Evolutionary conservation across 352 stramenopile genomes (phyloP), one percentile per base, ranked within the genome.

Genomic region (Peronospora destructor): DNA sequence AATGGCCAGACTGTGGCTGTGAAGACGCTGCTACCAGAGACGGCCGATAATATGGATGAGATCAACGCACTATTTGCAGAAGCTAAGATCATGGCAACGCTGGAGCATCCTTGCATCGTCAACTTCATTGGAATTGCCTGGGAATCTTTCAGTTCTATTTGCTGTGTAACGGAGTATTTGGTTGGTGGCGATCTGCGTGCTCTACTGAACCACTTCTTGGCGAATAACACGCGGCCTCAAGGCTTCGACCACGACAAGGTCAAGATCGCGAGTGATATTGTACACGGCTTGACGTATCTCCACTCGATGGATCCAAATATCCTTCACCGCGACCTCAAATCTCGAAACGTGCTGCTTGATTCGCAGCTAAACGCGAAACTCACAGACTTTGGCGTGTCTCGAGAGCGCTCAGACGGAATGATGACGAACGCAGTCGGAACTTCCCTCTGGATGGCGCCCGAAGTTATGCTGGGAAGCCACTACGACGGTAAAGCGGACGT

Each of bases 251-350:
- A 61, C 9, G 66, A 75, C 33, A 84, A 85, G 58, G 55, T 45
- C 25, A 65, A 59, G 30, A 71, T 82, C n/a, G 60, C 68, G 3
- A 5, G 66, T 23, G 53, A 76, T 41, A 62, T 84, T 13, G 61
- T 61, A 5, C 63, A 75, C 29, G 68, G 57, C 6, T 33, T 85
- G 28, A 66, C 61, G 34, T 85, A 85, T 46, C 38, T 85, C 45
- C 74, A 85, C 54, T 67, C 58, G 1, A 53, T 85, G 0, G 54
- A 76, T 7, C 64, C 66, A 0, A 41, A 57, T 9, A 45, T 80
- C 0, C 33, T 85, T 25, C 81, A 91, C 53, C 70, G 81, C 14
- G 78, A 90, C 52, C 66, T 91, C 48, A 91, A 91, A 61, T 88
- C 76, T 25, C 77, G 78, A 34, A 91, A 91, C 53, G 73, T 91